Percentiles rank a stretch among this genome's conserved stretches.
phyloP scores from a whole-genome alignment of 129 eudicot species.

The Heracleum sosnowskyi region DNA sequence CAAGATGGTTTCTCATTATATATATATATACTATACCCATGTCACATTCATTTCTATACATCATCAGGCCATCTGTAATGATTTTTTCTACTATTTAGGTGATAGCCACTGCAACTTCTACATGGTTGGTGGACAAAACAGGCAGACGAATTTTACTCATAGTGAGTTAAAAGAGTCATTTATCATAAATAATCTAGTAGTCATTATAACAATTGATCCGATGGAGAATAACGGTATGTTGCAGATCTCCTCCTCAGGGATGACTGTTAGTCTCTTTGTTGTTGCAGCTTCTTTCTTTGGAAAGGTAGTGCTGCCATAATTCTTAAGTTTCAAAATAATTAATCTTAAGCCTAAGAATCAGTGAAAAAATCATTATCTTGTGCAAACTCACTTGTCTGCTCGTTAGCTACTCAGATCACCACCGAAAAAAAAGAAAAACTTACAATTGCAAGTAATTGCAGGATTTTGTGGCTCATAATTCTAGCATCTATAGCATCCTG shows the following conservation, averaged over 20 bases:
- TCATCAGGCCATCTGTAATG: background rate
- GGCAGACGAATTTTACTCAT: constrained; percentile 84
- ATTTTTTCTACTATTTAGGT: constrained; percentile 35
- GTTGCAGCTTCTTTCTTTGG: constrained; percentile 65
- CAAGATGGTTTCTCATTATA: background rate
- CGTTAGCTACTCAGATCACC: background rate
- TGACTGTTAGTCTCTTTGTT: constrained; percentile 68
- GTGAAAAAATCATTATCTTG: background rate
- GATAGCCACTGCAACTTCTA: constrained; percentile 65
- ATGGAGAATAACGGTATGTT: background rate
- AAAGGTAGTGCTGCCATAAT: constrained; percentile 41
- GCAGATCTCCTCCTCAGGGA: constrained; percentile 73
- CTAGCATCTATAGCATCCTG: constrained; percentile 40
- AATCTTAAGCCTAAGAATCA: background rate
- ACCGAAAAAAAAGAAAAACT: background rate
- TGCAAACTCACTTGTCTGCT: background rate
- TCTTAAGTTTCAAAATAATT: background rate
- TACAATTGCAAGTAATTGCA: constrained; percentile 17
- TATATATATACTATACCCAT: background rate
- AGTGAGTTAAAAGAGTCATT: constrained; percentile 36
- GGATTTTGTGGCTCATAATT: constrained; percentile 45
- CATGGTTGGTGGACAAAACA: constrained; percentile 90
- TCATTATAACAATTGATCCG: background rate
- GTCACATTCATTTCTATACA: background rate
- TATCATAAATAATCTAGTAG: background rate